Percentiles rank a stretch among this genome's conserved stretches.
phyloP scores from a whole-genome alignment of 305 asterid genomes.

The Plantago coronopus region DNA sequence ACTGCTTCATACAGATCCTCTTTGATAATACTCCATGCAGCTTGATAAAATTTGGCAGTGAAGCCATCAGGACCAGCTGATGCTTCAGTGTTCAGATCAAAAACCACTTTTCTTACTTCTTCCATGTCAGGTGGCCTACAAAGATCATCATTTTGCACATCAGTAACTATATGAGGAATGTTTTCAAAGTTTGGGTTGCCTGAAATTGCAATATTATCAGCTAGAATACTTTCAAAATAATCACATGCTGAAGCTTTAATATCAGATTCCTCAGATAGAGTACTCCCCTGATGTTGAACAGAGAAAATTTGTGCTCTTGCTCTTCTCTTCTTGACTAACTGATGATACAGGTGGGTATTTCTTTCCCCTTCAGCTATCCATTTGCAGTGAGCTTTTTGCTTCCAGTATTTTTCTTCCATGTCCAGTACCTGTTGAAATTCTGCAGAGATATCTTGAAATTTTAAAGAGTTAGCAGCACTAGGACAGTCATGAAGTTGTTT shows the following conservation, averaged over 20 bases:
- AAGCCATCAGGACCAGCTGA: not conserved
- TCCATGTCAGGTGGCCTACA: not conserved
- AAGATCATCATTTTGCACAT: not conserved
- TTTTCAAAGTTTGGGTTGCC: not conserved
- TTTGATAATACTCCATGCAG: not conserved
- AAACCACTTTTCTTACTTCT: not conserved
- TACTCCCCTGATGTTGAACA: not conserved
- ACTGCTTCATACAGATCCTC: not conserved
- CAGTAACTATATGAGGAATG: not conserved
- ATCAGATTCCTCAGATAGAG: not conserved
- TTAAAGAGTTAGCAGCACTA: not conserved
- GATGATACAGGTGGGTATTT: not conserved
- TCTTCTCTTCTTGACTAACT: not conserved
- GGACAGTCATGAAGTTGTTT: not conserved
- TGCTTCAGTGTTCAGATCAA: not conserved
- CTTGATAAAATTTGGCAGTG: not conserved
- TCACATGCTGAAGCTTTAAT: not conserved
- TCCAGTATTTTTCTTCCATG: not conserved
- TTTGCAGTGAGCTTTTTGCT: not conserved
- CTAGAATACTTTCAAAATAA: not conserved
- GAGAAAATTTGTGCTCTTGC: not conserved
- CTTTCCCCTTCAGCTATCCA: not conserved
- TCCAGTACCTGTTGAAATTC: no score
- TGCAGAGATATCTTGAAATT: not conserved
- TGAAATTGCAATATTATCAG: not conserved